phyloP scores from a whole-genome alignment of 768 basidiomycete species.

The Suillus placidus region DNA sequence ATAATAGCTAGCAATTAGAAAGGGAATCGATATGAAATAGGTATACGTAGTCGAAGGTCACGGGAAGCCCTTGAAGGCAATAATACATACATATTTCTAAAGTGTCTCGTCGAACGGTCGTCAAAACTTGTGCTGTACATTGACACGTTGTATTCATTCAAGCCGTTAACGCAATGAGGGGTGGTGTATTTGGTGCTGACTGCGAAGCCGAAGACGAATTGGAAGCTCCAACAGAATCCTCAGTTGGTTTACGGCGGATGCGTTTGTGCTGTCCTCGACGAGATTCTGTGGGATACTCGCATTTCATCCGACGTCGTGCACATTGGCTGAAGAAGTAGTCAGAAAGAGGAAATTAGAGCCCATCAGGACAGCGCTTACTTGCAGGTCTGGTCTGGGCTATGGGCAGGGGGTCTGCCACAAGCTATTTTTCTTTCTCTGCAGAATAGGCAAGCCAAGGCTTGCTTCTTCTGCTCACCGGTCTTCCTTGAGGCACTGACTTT shows the following conservation, averaged over 20 bases:
- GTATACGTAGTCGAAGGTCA: not conserved
- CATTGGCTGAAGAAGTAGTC: slow-evolving; percentile 43
- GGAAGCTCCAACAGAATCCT: slow-evolving; percentile 23
- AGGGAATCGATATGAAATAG: slow-evolving; percentile 5
- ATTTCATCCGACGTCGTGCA: slow-evolving; percentile 46
- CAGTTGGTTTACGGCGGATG: slow-evolving; percentile 33
- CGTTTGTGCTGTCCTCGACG: slow-evolving; percentile 50
- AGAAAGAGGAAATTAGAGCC: slow-evolving; percentile 16
- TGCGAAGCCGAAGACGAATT: slow-evolving; percentile 4
- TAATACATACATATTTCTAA: slow-evolving; percentile 6
- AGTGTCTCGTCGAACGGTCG: not conserved
- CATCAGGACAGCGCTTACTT: slow-evolving; percentile 39
- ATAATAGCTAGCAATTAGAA: slow-evolving; percentile 6
- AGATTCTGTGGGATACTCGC: slow-evolving; percentile 53
- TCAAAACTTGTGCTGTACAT: not conserved
- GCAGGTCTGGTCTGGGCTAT: slow-evolving; percentile 43
- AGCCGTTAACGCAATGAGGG: not conserved
- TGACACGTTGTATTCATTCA: slow-evolving; percentile 4
- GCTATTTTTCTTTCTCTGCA: slow-evolving; percentile 55
- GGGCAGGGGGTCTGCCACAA: slow-evolving; percentile 46
- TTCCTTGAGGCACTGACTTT: slow-evolving; percentile 34
- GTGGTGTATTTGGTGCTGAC: slow-evolving; percentile 4
- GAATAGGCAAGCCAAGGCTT: slow-evolving; percentile 50
- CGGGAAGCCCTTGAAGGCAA: not conserved
- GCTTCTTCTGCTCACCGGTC: slow-evolving; percentile 44